A percentile compares a stretch with the other conserved stretches of the same genome.
phyloP scores from a whole-genome alignment of 192 early-diverging fungal genomes.

The Coemansia sp. region DNA sequence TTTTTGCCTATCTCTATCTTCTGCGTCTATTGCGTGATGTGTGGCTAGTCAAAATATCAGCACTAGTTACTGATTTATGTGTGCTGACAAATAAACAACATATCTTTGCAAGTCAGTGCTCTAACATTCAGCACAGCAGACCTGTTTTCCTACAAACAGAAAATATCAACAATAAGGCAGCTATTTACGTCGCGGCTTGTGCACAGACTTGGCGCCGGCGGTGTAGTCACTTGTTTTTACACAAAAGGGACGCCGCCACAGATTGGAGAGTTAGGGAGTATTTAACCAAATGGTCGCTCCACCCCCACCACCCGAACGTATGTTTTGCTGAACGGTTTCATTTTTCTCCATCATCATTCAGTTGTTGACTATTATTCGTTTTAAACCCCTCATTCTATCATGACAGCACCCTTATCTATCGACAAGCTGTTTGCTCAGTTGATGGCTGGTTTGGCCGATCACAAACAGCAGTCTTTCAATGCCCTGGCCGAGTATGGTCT shows the following conservation, averaged over 20 bases:
- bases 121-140: not conserved
- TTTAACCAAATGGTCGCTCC: not conserved
- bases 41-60: constrained; percentile 1
- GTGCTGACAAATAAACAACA: not conserved
- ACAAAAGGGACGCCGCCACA: not conserved
- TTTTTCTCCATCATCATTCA: not conserved
- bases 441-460: not conserved
- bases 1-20: not conserved
- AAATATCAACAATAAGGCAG: not conserved
- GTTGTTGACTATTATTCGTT: not conserved
- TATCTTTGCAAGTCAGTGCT: not conserved
- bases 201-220: not conserved
- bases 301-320: not conserved
- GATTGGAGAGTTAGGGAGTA: not conserved
- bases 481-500: not conserved
- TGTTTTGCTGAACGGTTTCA: not conserved
- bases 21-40: not conserved
- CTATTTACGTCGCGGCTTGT: not conserved
- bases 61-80: not conserved
- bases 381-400: not conserved
- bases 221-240: not conserved
- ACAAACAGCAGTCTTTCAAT: not conserved
- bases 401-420: not conserved
- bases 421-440: not conserved
- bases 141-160: not conserved